Evolutionary conservation across 2,329 filamentous ascomycete genomes (phyloP), one percentile per base, ranked within the genome.

Genomic region (Sordariomycetes sp.): DNA sequence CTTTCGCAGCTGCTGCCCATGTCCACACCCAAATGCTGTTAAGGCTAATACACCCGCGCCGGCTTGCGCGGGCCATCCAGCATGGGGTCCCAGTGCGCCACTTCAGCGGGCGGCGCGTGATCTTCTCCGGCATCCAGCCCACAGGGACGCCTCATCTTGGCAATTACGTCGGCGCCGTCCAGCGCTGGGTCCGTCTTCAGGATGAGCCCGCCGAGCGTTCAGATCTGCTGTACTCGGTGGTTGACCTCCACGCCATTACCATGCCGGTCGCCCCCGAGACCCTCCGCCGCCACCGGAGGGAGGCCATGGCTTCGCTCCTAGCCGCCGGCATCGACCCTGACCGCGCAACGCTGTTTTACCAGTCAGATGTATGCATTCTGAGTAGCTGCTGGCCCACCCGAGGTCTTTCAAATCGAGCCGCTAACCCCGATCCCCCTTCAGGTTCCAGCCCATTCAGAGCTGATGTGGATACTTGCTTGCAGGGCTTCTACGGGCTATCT

Each of bases 381-480:
- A 22, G 12, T 7, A 10, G 18, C 1, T 24, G 6, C 3, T 24
- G 6, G 46, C 20, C 8, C 46, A 6, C 10, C 18, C 22, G n/a
- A 63, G 8, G 8, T 82, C 71, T 28, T 43, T 25, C 18, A n/a
- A 43, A 22, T 18, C 8, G 3, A 50, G 12, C 3, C 25, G 52
- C 51, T 62, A 25, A 61, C 14, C n/a, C 10, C 20, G 8, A 14
- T 10, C 8, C 46, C 46, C 8, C 12, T 32, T 14, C 46, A 89
- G 83, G 85, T 92, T 2, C 78, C 85, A 20, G 85, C 86, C 53
- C 94, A 97, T 73, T 76, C 88, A 3, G 92, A 97, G 71, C 79
- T 99, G 62, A 96, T 96, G 89, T 99, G 94, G 94, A 91, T 97
- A 67, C 74, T 99, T 61, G 93, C 90, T 68, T 97, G 92, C 64